These are phyloP conservation scores for Lojkania enalia DNA, from an alignment of 2,329 filamentous ascomycete species.

Conservation along the genomic window DNA sequence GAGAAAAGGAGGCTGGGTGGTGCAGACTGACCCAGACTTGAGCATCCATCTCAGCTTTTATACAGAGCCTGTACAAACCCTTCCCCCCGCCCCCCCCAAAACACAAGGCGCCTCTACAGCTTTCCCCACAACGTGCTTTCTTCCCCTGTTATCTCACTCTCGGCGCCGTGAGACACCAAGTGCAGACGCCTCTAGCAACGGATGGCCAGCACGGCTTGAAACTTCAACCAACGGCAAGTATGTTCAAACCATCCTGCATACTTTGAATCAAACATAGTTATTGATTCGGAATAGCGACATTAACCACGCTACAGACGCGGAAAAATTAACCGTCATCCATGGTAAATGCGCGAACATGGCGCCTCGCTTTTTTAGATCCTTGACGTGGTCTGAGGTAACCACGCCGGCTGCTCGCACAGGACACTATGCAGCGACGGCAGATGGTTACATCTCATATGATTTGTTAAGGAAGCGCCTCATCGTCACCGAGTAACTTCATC, in stretches of 20 bases:
- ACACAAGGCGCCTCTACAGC: no score
- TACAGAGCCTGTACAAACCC: no score
- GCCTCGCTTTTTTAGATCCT: constrained; percentile 28
- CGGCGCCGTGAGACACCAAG: constrained; percentile 16
- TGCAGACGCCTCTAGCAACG: constrained; percentile 22
- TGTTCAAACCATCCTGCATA: neutral
- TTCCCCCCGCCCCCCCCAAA: no score
- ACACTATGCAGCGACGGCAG: constrained; percentile 28
- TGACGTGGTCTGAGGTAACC: constrained; percentile 24
- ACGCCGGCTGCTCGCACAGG: constrained; percentile 29
- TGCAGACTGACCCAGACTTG: no score
- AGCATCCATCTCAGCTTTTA: no score
- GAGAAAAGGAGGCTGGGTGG: no score
- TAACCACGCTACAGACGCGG: constrained; percentile 22
- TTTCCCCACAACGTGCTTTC: no score
- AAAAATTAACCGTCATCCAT: constrained; percentile 16
- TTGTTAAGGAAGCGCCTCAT: constrained; percentile 22
- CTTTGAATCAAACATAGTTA: no score
- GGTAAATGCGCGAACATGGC: constrained; percentile 8
- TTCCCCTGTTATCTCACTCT: neutral
- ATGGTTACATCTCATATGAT: constrained; percentile 23
- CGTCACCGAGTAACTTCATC: constrained; percentile 20
- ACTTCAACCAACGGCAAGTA: constrained; percentile 10
- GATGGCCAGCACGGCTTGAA: constrained; percentile 16
- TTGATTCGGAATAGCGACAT: constrained; percentile 12